Evolutionary conservation across 164 flowering plant genomes (phyloP).

Genomic region (Warburgia ugandensis): DNA sequence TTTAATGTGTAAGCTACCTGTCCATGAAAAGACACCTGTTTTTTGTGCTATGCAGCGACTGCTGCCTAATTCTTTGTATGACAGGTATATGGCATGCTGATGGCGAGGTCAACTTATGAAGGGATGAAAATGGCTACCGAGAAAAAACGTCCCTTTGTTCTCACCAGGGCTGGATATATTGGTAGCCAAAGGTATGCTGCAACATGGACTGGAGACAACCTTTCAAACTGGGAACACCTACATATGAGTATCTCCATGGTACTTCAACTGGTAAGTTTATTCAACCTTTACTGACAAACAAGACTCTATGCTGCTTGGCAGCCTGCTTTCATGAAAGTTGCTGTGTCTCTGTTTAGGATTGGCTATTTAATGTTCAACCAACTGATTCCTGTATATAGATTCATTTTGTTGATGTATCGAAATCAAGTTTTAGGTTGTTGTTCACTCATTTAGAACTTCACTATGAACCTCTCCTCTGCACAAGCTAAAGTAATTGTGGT

Average conservation of each 20-base stretch:
- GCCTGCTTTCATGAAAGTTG: no score
- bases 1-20: neutral
- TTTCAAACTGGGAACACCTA: conserved; percentile 89
- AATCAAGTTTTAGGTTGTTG: no score
- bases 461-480: no score
- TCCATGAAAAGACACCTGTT: neutral
- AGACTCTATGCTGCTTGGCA: no score
- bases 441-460: no score
- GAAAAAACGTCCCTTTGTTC: conserved; percentile 86
- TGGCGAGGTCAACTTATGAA: conserved; percentile 93
- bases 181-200: conserved; percentile 97
- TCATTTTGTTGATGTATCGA: no score
- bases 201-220: conserved; percentile 97
- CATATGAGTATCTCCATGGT: conserved; percentile 93
- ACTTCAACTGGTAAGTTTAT: conserved; percentile 70
- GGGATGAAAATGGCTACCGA: conserved; percentile 74
- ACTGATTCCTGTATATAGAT: no score
- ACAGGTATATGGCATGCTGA: conserved; percentile 91
- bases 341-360: no score
- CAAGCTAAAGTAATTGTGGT: no score
- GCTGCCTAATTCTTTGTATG: neutral
- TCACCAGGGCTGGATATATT: conserved; percentile 86
- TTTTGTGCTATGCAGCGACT: neutral
- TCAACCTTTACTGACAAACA: neutral
- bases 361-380: no score